Evolutionary conservation across 306 rosid genomes (phyloP).

Genomic region (Medicago truncatula): DNA sequence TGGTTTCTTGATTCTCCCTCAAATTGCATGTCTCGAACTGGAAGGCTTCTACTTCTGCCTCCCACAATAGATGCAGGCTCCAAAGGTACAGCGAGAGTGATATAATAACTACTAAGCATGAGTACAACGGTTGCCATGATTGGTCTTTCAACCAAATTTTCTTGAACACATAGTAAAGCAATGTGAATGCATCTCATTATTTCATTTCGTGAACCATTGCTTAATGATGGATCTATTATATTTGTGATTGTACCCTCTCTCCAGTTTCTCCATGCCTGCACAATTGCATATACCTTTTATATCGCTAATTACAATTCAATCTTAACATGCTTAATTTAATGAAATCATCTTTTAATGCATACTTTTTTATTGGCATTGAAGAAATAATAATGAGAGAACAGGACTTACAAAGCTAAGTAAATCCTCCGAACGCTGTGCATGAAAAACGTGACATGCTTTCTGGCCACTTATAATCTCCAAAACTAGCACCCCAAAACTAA

Average conservation of each 20-base stretch:
- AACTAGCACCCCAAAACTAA: slow-evolving; percentile 47
- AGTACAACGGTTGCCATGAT: slow-evolving; percentile 47
- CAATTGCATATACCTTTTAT: neutral
- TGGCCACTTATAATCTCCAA: slow-evolving; percentile 59
- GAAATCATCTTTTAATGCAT: neutral
- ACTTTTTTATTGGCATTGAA: neutral
- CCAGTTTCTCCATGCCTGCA: neutral
- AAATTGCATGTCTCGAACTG: neutral
- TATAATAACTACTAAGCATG: slow-evolving; percentile 45
- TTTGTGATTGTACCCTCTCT: neutral
- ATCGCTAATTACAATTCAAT: neutral
- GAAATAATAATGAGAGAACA: neutral
- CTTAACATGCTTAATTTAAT: neutral
- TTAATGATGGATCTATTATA: slow-evolving; percentile 47
- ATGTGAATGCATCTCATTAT: slow-evolving; percentile 61
- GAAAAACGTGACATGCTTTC: slow-evolving; percentile 2
- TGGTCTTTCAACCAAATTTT: slow-evolving; percentile 51
- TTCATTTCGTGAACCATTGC: slow-evolving; percentile 34
- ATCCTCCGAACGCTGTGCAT: slow-evolving; percentile 31
- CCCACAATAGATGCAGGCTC: slow-evolving; percentile 32
- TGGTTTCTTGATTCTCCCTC: neutral
- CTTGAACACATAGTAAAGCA: slow-evolving; percentile 38
- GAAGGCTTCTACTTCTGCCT: neutral
- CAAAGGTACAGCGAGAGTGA: slow-evolving; percentile 35
- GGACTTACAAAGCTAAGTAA: slow-evolving; percentile 54